Percentiles rank a stretch among this genome's conserved stretches.
phyloP scores from a whole-genome alignment of 768 basidiomycete genomes.

The Termitomyces titanicus region DNA sequence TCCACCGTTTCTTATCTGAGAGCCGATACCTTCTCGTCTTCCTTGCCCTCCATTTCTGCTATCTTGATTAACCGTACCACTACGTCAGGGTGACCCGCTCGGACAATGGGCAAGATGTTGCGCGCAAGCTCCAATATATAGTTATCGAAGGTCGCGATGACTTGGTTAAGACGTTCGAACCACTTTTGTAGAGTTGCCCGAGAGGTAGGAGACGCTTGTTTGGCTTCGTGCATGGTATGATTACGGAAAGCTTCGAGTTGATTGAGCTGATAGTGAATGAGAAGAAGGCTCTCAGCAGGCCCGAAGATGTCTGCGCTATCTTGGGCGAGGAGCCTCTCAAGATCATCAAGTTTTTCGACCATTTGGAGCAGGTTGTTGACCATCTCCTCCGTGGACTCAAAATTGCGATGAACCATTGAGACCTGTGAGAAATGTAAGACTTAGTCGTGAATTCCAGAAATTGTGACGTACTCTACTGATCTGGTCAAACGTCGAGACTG shows the following conservation, averaged over 20 bases:
- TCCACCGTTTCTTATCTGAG: not conserved
- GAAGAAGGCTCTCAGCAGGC: conserved; percentile 83
- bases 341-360: conserved; percentile 74
- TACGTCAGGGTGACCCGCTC: conserved; percentile 78
- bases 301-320: conserved; percentile 81
- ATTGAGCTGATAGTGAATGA: conserved; percentile 88
- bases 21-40: conserved; percentile 82
- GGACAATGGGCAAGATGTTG: conserved; percentile 75
- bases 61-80: conserved; percentile 92
- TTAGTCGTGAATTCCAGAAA: not conserved
- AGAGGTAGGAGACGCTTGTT: conserved; percentile 66
- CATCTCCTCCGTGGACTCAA: conserved; percentile 94
- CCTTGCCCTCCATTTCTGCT: conserved; percentile 86
- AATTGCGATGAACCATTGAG: conserved; percentile 92
- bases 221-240: conserved; percentile 92
- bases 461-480: conserved; percentile 76
- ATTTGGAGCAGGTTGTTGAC: conserved; percentile 92
- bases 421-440: conserved; percentile 48
- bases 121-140: conserved; percentile 76
- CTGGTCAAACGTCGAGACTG: conserved; percentile 89
- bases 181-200: conserved; percentile 67
- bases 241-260: conserved; percentile 93
- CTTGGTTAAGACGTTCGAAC: conserved; percentile 82
- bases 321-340: conserved; percentile 72
- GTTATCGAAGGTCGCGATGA: conserved; percentile 81